These are phyloP conservation scores for Mycogone perniciosa DNA, from an alignment of 2,329 filamentous ascomycete species.

Conservation along the genomic window DNA sequence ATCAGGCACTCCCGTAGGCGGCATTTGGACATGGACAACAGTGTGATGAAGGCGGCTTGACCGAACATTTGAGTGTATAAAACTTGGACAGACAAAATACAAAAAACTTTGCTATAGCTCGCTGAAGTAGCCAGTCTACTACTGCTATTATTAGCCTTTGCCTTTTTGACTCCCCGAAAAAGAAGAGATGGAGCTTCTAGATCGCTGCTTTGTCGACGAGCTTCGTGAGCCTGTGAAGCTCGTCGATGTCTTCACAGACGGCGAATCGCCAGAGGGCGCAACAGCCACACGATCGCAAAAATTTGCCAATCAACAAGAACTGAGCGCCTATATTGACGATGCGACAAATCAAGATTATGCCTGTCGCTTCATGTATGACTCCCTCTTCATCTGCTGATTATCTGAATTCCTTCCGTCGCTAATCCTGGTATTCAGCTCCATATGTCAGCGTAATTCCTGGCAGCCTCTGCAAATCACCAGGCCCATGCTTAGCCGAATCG, in stretches of 20 bases:
- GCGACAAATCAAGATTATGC: background rate
- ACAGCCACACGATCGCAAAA: background rate
- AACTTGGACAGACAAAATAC: no score
- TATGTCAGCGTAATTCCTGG: constrained; percentile 26
- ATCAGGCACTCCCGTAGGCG: background rate
- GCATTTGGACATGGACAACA: background rate
- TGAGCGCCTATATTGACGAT: background rate
- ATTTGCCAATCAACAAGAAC: background rate
- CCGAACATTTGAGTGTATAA: background rate
- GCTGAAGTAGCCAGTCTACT: background rate
- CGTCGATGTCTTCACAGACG: background rate
- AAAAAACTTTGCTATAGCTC: background rate
- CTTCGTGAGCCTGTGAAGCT: background rate
- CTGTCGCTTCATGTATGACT: constrained; percentile 12
- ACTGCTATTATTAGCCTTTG: background rate
- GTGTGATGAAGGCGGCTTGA: background rate
- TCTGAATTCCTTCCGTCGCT: background rate
- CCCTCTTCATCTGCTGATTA: background rate
- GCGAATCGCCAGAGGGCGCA: background rate
- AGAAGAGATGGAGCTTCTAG: background rate
- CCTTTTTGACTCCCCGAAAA: background rate
- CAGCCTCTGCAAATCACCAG: constrained; percentile 20
- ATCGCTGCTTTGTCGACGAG: constrained; percentile 3
- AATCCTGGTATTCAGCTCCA: constrained; percentile 17
- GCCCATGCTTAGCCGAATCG: constrained; percentile 19